These are phyloP conservation scores for Hypoxylon sp. DNA, from an alignment of 2,329 filamentous ascomycete genomes.

Conservation along the genomic window DNA sequence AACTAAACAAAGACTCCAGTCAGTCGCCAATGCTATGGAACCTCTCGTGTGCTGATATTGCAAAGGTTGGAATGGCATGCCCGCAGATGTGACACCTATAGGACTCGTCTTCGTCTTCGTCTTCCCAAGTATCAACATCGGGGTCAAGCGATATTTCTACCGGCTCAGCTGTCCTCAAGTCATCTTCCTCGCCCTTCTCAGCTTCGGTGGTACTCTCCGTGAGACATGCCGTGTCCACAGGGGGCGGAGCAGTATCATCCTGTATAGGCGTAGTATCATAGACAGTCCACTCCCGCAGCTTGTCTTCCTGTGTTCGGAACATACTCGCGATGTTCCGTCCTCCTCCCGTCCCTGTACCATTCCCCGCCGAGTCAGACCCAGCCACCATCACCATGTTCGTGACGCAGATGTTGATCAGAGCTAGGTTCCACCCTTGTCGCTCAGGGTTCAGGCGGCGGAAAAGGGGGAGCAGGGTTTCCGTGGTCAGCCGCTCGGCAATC, in stretches of 20 bases:
- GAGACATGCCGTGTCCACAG: background rate
- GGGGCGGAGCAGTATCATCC: background rate
- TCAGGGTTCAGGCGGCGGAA: conserved; percentile 82
- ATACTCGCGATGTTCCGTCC: conserved; percentile 84
- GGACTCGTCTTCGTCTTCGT: conserved; percentile 55
- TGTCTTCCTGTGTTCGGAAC: conserved; percentile 82
- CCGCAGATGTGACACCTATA: conserved; percentile 65
- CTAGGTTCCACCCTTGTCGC: conserved; percentile 81
- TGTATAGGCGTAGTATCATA: conserved; percentile 57
- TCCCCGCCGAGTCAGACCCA: conserved; percentile 63
- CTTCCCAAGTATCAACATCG: conserved; percentile 47
- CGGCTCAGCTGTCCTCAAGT: conserved; percentile 15
- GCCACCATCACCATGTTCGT: conserved; percentile 79
- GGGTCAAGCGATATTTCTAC: conserved; percentile 24
- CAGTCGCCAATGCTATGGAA: conserved; percentile 62
- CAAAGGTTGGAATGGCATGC: conserved; percentile 69
- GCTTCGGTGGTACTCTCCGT: background rate
- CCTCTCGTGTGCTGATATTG: conserved; percentile 69
- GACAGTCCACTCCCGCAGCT: conserved; percentile 76
- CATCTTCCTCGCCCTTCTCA: background rate
- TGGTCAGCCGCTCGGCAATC: conserved; percentile 77
- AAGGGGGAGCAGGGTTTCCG: conserved; percentile 77
- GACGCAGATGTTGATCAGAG: conserved; percentile 87
- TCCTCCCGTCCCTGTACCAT: conserved; percentile 49
- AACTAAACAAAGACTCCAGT: background rate